Conservation (phyloP, 2,329 filamentous ascomycete genomes). For the Sordariomycetes sp. region DNA sequence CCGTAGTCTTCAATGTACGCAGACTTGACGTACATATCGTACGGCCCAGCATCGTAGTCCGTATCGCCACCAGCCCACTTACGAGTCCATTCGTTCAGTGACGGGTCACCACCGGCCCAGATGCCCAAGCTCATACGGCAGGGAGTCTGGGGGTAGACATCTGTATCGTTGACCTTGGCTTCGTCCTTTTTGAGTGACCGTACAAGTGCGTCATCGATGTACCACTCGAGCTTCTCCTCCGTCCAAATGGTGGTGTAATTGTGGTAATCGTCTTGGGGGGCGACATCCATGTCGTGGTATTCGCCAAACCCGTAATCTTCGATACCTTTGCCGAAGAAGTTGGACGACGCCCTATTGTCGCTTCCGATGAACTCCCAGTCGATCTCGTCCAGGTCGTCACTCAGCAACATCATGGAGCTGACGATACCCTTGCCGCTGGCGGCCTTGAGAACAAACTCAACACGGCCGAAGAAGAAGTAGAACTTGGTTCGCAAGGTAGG, state of each 20-base stretch:
- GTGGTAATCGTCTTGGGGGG: slow-evolving; percentile 51
- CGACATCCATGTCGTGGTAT: slow-evolving; percentile 45
- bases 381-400: slow-evolving; percentile 77
- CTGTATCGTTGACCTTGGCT: slow-evolving; percentile 38
- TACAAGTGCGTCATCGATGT: slow-evolving; percentile 57
- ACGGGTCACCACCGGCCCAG: slow-evolving; percentile 53
- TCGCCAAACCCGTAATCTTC: slow-evolving; percentile 53
- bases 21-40: slow-evolving; percentile 64
- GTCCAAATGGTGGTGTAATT: slow-evolving; percentile 75
- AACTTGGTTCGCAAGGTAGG: slow-evolving; percentile 72
- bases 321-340: slow-evolving; percentile 73
- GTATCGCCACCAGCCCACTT: slow-evolving; percentile 64
- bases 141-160: slow-evolving; percentile 67
- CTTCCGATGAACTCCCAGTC: slow-evolving; percentile 78
- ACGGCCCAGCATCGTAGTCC: slow-evolving; percentile 57
- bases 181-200: slow-evolving; percentile 54
- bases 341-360: slow-evolving; percentile 57
- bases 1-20: slow-evolving; percentile 47
- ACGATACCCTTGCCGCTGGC: slow-evolving; percentile 68
- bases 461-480: slow-evolving; percentile 78
- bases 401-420: slow-evolving; percentile 74
- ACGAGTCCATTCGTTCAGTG: slow-evolving; percentile 46
- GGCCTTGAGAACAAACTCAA: slow-evolving; percentile 71
- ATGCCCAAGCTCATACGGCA: slow-evolving; percentile 62
- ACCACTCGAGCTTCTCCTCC: slow-evolving; percentile 54